A percentile compares a stretch with the other conserved stretches of the same genome.
These are phyloP conservation scores for Scutellaria baicalensis DNA, from an alignment of 257 asterid species.

Conservation along the genomic window DNA sequence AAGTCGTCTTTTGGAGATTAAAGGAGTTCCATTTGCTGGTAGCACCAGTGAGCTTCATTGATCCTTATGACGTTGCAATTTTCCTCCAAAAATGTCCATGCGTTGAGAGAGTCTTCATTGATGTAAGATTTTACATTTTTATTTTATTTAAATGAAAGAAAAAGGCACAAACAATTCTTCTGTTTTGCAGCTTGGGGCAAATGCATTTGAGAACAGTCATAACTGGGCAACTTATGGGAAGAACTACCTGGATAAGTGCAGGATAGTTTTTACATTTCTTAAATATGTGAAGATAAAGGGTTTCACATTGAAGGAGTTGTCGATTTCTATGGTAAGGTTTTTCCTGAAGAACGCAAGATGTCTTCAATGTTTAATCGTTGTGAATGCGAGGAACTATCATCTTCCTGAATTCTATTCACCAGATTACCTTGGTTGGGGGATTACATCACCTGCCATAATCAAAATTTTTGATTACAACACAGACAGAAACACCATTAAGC, in stretches of 20 bases:
- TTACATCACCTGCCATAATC: conserved; percentile 5
- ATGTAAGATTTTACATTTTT: not conserved
- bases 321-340: conserved; percentile 3
- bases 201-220: conserved; percentile 12
- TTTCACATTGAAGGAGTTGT: conserved; percentile 11
- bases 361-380: not conserved
- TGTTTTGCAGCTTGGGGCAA: conserved; percentile 22
- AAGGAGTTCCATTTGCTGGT: conserved; percentile 21
- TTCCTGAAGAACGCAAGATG: conserved; percentile 16
- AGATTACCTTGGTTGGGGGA: conserved; percentile 10
- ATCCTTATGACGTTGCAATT: conserved; percentile 24
- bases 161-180: not conserved
- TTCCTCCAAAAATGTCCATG: conserved; percentile 19
- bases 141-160: not conserved
- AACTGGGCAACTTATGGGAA: conserved; percentile 13
- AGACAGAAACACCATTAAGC: not conserved
- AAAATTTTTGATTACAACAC: not conserved
- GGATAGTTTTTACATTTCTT: not conserved
- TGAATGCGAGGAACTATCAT: not conserved
- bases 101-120: conserved; percentile 18
- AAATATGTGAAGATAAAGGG: conserved; percentile 21
- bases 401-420: not conserved
- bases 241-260: not conserved
- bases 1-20: not conserved
- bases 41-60: conserved; percentile 19